Evolutionary conservation across 2,329 filamentous ascomycete species (phyloP), one percentile per base, ranked within the genome.

Genomic region (Balansia obtecta): DNA sequence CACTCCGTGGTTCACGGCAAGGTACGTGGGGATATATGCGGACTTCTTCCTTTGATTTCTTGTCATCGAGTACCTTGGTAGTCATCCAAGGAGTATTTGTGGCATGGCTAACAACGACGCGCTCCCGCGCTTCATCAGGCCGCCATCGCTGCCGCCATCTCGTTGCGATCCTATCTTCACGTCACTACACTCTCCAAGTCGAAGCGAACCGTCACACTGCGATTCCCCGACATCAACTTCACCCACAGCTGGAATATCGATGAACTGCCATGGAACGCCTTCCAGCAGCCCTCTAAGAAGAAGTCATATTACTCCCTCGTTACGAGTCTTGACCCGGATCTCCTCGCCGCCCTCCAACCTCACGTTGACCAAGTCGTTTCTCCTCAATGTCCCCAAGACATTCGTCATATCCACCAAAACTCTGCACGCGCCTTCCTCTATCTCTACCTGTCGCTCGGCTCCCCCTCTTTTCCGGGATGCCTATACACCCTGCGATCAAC

Each of bases 1-100:
- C 93, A 98, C 71, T 86, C 93, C 2, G 93, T 97, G n/a, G 93
- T 98, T 18, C 82, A 98, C 63, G 90, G 90, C 63, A 97, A 96
- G 79, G 86, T 87, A 71, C 50, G 69, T 34, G 18, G 22, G 22
- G 16, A 10, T 10, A 20, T 16, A 41, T 41, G 13, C 18, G 8
- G 4, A 8, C 27, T 27, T 27, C 27, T 7, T 1, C 27, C 8
- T 27, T 27, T 7, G 27, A 6, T 1, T 6, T 27, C 4, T 27
- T 27, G 27, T 41, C 18, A n/a, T 41, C 3, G 4, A 16, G 15
- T n/a, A 20, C n/a, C 39, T 41, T 18, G 18, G 11, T 10, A 18
- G 16, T 30, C 27, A 22, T 16, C 16, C 42, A 16, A 37, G 15
- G 34, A 37, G 11, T 12, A 12, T 37, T 37, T 37, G 18, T n/a